phyloP scores from a whole-genome alignment of 305 asterid species.

The Striga hermonthica region DNA sequence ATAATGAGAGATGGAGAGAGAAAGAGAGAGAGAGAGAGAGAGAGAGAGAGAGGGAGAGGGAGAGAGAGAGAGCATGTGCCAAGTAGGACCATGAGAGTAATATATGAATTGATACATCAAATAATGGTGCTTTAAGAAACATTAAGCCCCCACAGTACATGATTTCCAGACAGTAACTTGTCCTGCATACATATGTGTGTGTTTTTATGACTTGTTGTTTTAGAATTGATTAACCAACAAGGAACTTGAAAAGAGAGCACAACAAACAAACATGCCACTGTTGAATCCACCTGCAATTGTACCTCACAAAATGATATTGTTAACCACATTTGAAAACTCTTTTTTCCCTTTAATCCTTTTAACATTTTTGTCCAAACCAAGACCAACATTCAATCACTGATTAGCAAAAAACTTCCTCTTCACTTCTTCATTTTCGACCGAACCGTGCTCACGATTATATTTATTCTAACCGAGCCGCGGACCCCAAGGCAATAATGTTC shows the following conservation, averaged over 20 bases:
- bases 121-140: background rate
- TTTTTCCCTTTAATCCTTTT: slow-evolving; percentile 22
- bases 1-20: background rate
- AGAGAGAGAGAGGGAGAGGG: background rate
- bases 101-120: background rate
- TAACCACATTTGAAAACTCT: slow-evolving; percentile 24
- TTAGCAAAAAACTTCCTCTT: slow-evolving; percentile 33
- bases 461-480: background rate
- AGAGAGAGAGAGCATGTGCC: background rate
- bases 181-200: background rate
- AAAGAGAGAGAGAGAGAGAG: background rate
- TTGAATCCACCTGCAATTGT: slow-evolving; percentile 30
- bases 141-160: background rate
- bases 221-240: slow-evolving; percentile 20
- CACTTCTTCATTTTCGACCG: slow-evolving; percentile 35
- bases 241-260: slow-evolving; percentile 27
- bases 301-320: slow-evolving; percentile 11
- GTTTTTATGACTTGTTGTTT: background rate
- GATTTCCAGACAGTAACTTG: background rate
- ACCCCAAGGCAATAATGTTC: slow-evolving; percentile 34
- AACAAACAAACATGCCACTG: slow-evolving; percentile 28
- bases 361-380: slow-evolving; percentile 20
- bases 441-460: background rate
- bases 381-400: slow-evolving; percentile 24
- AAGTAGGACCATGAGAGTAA: background rate